Conservation (phyloP, 2,329 filamentous ascomycete genomes). For the Penicillium sp. region DNA sequence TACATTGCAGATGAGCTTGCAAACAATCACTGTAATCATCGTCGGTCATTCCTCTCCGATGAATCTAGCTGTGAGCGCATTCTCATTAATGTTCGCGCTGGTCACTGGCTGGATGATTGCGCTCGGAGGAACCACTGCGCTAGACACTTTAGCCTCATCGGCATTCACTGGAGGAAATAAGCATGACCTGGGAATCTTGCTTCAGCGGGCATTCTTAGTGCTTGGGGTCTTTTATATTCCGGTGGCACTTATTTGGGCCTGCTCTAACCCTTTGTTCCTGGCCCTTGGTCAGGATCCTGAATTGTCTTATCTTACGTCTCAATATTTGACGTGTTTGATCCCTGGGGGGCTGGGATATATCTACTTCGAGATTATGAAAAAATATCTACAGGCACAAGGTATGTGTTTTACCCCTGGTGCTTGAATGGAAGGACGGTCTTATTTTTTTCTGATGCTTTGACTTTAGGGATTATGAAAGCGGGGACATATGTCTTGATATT, state of each 20-base stretch:
- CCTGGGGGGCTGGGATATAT: slow-evolving; percentile 83
- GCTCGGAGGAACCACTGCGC: slow-evolving; percentile 77
- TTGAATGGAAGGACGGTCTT: not conserved
- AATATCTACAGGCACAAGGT: slow-evolving; percentile 59
- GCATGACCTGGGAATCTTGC: slow-evolving; percentile 71
- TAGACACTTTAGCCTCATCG: slow-evolving; percentile 80
- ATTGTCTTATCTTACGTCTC: slow-evolving; percentile 69
- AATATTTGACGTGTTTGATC: slow-evolving; percentile 69
- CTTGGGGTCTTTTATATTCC: slow-evolving; percentile 69
- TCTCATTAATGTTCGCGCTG: slow-evolving; percentile 94
- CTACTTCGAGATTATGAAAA: slow-evolving; percentile 76
- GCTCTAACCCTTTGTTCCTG: slow-evolving; percentile 70
- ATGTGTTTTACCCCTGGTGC: slow-evolving; percentile 9
- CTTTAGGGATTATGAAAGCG: slow-evolving; percentile 58
- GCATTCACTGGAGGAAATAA: slow-evolving; percentile 78
- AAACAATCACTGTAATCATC: slow-evolving; percentile 77
- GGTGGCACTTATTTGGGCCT: slow-evolving; percentile 70
- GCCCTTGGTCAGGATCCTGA: slow-evolving; percentile 73
- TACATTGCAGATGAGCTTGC: slow-evolving; percentile 78
- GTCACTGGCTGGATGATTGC: slow-evolving; percentile 83
- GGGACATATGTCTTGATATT: slow-evolving; percentile 63
- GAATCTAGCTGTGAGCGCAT: slow-evolving; percentile 75
- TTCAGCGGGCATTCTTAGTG: slow-evolving; percentile 73
- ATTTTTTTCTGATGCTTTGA: not conserved
- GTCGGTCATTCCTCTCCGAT: slow-evolving; percentile 77